phyloP scores from a whole-genome alignment of 2,329 filamentous ascomycete genomes.

The Aspergillus candidus region DNA sequence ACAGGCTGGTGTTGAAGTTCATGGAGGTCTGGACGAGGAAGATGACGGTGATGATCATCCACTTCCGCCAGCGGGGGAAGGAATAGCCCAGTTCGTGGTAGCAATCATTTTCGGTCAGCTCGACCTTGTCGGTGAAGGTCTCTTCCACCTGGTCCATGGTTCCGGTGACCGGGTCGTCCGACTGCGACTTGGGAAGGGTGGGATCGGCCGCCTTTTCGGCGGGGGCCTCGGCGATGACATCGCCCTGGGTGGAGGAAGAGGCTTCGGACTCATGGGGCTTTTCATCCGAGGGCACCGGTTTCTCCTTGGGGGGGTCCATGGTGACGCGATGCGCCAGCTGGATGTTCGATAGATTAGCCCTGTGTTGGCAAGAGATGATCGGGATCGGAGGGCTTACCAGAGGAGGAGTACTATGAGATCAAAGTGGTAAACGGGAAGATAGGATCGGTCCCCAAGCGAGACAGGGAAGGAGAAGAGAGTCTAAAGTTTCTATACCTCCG shows the following conservation, averaged over 20 bases:
- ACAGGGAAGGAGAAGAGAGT: background rate
- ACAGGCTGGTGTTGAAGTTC: constrained; percentile 73
- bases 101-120: constrained; percentile 53
- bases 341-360: too few relatives aligned
- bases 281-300: constrained; percentile 17
- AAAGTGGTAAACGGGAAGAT: background rate
- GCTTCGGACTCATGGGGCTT: constrained; percentile 26
- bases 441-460: background rate
- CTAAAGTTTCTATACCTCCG: constrained; percentile 5
- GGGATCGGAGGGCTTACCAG: background rate
- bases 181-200: constrained; percentile 8
- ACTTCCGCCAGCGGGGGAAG: constrained; percentile 60
- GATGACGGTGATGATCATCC: constrained; percentile 66
- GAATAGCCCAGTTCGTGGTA: constrained; percentile 60
- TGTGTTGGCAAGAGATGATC: background rate
- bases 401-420: background rate
- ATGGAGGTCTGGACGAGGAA: constrained; percentile 69
- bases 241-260: constrained; percentile 29
- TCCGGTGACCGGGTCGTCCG: constrained; percentile 10
- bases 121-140: constrained; percentile 21
- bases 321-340: constrained; percentile 1
- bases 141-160: constrained; percentile 23
- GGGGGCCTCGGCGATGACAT: constrained; percentile 16
- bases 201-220: constrained; percentile 17
- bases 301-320: constrained; percentile 18